A percentile compares a stretch with the other conserved stretches of the same genome.
Conservation (phyloP, 2,329 filamentous ascomycete species). For the Fusarium bulbicola region DNA sequence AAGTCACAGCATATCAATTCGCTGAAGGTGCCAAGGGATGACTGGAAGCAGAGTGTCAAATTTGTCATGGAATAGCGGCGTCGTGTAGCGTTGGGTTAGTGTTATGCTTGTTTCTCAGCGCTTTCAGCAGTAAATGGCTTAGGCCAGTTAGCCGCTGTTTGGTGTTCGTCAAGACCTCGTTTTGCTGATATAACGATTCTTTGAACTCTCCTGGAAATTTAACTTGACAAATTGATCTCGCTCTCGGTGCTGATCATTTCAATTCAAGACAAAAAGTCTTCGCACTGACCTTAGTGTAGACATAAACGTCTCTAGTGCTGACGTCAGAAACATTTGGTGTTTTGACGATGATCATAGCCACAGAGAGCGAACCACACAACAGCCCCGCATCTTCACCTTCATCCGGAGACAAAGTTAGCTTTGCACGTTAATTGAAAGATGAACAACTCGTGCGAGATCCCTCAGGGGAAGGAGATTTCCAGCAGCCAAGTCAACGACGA, state of each 20-base stretch:
- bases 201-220: fast-evolving
- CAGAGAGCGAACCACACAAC: background rate
- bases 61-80: background rate
- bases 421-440: background rate
- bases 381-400: background rate
- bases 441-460: background rate
- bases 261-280: background rate
- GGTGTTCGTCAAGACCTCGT: fast-evolving
- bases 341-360: background rate
- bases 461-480: background rate
- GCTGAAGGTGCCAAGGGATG: slow-evolving; percentile 20
- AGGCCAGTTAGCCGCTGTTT: background rate
- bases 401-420: fast-evolving
- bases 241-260: background rate
- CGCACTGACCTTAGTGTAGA: too few relatives aligned
- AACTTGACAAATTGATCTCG: background rate
- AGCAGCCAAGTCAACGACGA: slow-evolving; percentile 4
- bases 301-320: slow-evolving; percentile 1
- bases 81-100: background rate
- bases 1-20: slow-evolving; percentile 4
- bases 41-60: slow-evolving; percentile 12
- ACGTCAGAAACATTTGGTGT: background rate
- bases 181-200: fast-evolving
- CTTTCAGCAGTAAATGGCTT: background rate
- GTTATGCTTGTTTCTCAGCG: background rate